Evolutionary conservation across 1,284 basidiomycete genomes (phyloP), one percentile per base, ranked within the genome.

Genomic region (Rhodofomes roseus): DNA sequence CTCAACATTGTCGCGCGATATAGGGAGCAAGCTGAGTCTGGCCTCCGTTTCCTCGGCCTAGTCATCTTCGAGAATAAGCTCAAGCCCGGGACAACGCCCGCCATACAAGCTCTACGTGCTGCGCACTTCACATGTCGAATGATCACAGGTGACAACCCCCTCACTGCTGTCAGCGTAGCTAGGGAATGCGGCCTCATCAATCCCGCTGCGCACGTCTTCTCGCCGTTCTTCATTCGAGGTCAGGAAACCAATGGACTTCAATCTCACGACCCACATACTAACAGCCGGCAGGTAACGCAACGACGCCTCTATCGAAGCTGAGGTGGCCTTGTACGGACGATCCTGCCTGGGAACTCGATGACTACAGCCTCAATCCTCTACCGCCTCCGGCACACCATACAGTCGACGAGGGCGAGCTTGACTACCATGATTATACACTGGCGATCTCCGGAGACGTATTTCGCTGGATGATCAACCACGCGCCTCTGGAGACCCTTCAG

Each of bases 1-100:
- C 27, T 5, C 18, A 37, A 41, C 8, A 29, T 29, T 41, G 39
- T 37, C 44, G 0, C 20, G 1, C 22, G 8, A 56, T 16, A 14
- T 66, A 95, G 93, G 40, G 96, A 98, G 71, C 93, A 96, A 75
- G 96, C 95, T 20, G 97, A 99, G 73, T 92, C 89, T 12, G 87
- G 86, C 41, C 79, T 99, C 9, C 89, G 88, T 54, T 99, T 99
- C 79, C 83, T 99, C 14, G 97, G 97, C 6, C 79, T 99, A 48
- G 91, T 99, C 70, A 96, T 99, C 58, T 99, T 99, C 70, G 97
- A 99, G 75, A 99, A 99, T 80, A 95, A 98, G 77, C 81, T 99
- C 63, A 99, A 99, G 73, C 87, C 92, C 5, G 95, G 92, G 9
- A 98, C 97, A 0, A 81, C 93, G 0, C 92, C 95, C 20, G 95